Evolutionary conservation across 306 rosid species (phyloP).

Genomic region (Glycine tomentella): DNA sequence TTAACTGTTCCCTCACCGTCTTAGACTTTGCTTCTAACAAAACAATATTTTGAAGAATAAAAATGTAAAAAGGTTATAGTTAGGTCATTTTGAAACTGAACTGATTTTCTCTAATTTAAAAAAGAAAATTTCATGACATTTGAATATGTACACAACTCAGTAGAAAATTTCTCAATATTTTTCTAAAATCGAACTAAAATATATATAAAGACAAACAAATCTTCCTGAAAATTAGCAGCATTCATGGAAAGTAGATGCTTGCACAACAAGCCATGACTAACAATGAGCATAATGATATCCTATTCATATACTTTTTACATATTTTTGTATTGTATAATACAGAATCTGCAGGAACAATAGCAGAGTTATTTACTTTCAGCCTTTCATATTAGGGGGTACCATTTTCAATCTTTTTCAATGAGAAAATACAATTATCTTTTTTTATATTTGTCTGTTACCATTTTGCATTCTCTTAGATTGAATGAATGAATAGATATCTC

Average conservation of each 20-base stretch:
- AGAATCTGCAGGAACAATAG: neutral
- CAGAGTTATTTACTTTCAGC: neutral
- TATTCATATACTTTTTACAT: neutral
- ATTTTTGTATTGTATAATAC: neutral
- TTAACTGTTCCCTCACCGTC: neutral
- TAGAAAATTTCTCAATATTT: neutral
- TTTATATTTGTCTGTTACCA: neutral
- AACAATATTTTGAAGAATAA: neutral
- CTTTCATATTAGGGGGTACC: neutral
- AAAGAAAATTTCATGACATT: neutral
- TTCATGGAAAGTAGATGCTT: constrained; percentile 31
- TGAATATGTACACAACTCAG: neutral
- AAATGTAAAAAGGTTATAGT: neutral
- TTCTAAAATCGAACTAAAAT: neutral
- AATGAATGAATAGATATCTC: neutral
- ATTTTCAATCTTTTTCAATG: neutral
- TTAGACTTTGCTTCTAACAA: neutral
- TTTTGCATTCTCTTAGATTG: neutral
- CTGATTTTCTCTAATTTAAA: neutral
- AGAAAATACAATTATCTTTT: neutral
- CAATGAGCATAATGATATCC: neutral
- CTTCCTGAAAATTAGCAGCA: constrained; percentile 5
- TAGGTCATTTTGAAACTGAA: neutral
- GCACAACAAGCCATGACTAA: neutral
- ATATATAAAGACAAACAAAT: constrained; percentile 2